Evolutionary conservation across 345 rosid species (phyloP).

Genomic region (Arabidopsis thaliana): DNA sequence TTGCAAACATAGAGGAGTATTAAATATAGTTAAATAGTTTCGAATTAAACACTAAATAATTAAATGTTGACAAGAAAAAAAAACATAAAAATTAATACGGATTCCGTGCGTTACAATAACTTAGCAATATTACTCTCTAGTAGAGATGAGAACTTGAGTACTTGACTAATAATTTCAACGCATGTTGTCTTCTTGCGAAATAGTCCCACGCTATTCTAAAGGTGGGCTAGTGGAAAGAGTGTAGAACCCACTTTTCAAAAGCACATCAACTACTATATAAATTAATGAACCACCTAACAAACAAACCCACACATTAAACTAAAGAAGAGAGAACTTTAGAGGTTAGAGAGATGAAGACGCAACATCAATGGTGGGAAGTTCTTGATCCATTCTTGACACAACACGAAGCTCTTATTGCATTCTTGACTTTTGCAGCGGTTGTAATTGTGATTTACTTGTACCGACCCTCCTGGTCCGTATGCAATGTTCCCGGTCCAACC

Average conservation of each 20-base stretch:
- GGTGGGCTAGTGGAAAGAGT: constrained; percentile 39
- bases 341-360: constrained; percentile 43
- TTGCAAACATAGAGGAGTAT: too few species aligned
- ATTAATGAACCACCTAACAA: constrained; percentile 37
- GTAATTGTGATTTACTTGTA: constrained; percentile 58
- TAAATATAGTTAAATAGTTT: too few species aligned
- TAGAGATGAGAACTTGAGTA: constrained; percentile 16
- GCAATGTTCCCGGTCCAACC: constrained; percentile 65
- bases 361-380: constrained; percentile 39
- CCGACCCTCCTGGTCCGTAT: constrained; percentile 63
- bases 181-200: constrained; percentile 32
- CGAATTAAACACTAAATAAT: too few species aligned
- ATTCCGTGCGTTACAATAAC: background rate
- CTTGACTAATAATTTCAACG: constrained; percentile 14
- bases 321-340: constrained; percentile 10
- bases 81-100: background rate
- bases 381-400: constrained; percentile 29
- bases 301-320: constrained; percentile 14
- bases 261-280: constrained; percentile 41
- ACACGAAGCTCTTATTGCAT: constrained; percentile 20
- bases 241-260: constrained; percentile 36
- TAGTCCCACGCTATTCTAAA: constrained; percentile 12
- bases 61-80: background rate
- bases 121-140: background rate
- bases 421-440: constrained; percentile 35